These are phyloP conservation scores for Pichia manshurica DNA, from an alignment of 805 yeast genomes.

Conservation along the genomic window DNA sequence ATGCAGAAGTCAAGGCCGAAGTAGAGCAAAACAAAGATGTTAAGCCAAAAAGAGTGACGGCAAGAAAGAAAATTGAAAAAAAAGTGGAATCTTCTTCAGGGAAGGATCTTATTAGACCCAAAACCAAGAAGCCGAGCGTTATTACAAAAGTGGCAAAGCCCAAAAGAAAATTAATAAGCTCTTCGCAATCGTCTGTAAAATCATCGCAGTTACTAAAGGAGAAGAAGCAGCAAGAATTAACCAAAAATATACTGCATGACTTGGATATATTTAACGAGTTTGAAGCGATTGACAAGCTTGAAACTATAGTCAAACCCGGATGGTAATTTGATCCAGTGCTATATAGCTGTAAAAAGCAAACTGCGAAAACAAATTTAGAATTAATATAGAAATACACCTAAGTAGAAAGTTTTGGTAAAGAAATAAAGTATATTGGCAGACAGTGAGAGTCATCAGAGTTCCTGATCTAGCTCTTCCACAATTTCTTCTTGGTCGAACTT, in stretches of 20 bases:
- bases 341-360: background rate
- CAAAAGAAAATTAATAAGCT: constrained; percentile 11
- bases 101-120: background rate
- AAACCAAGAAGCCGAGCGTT: background rate
- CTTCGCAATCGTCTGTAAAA: constrained; percentile 1
- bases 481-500: constrained; percentile 51
- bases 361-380: background rate
- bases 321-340: constrained; percentile 6
- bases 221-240: background rate
- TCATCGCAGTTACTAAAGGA: background rate
- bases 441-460: constrained; percentile 17
- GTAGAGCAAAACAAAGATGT: background rate
- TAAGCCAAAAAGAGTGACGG: background rate
- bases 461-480: constrained; percentile 43
- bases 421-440: background rate
- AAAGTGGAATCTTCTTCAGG: background rate
- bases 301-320: constrained; percentile 6
- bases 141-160: background rate
- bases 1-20: background rate
- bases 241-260: constrained; percentile 1
- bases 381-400: background rate
- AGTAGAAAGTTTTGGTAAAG: no score
- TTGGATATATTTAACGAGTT: constrained; percentile 14
- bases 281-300: constrained; percentile 10
- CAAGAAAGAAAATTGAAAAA: background rate